Base-by-base conservation (phyloP, 2,329 filamentous ascomycete species). In the Talaromyces sp. region DNA sequence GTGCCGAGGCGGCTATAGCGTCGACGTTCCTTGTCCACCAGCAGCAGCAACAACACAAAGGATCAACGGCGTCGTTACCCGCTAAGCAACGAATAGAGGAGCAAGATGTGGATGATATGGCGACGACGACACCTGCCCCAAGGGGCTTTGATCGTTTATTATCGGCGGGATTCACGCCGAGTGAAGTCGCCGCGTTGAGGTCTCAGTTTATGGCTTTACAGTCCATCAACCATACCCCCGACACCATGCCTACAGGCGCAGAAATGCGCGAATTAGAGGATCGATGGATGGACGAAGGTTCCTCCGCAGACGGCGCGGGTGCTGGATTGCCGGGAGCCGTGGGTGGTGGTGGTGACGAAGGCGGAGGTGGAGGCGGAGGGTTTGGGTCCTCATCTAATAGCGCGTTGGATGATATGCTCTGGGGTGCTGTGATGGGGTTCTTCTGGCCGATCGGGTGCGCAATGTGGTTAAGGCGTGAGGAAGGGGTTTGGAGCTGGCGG, bases 381-480 rank as follows among this genome's bases (percentile, higher is more conserved):
- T 71, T 77, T 64, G 76, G 76, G n/a, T 65, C 73, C 37, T 73
- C 72, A 2, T 77, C 73, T 60, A 68, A 70, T 56, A 88, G 86
- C 0, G 84, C 90, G 11, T 81, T 97, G 52, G 94, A 98, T 73
- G 89, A 96, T 72, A 87, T 97, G 81, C 83, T 98, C 65, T 91
- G 89, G 79, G 95, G 93, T 4, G 92, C 95, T 76, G 81, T 96
- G 66, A 91, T 95, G 72, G 95, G 95, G 0, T 99, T 98, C 82
- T 90, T 99, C 76, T 98, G 94, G 87, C 95, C 95, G 3, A 78
- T 98, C 10, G 94, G 92, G 0, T 93, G 91, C 72, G 81, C 94
- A 64, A 88, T 90, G 61, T 97, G 93, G 92, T 81, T 96, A 59
- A 85, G 94, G 69, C 84, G 93, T 66, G 92, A 97, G 76, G 91